phyloP scores from a whole-genome alignment of 768 basidiomycete species.

The Psilocybe tampanensis region DNA sequence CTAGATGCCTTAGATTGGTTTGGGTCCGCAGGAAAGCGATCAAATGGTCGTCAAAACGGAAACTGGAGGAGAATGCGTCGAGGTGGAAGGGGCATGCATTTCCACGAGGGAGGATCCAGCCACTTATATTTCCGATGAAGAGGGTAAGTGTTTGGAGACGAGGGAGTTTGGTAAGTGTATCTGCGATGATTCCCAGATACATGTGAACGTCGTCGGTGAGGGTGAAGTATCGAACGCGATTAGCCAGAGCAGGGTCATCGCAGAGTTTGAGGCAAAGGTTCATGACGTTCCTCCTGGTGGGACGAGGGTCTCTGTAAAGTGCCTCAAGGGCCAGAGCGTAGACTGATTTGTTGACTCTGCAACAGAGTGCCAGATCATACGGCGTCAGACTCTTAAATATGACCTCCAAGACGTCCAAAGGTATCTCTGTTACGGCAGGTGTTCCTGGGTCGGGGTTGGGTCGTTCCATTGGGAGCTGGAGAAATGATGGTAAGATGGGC shows the following conservation, averaged over 20 bases:
- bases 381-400: conserved; percentile 18
- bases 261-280: conserved; percentile 23
- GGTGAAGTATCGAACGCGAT: conserved; percentile 21
- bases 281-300: conserved; percentile 19
- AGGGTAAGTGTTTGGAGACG: conserved; percentile 25
- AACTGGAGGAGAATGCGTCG: conserved; percentile 19
- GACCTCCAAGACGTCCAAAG: conserved; percentile 24
- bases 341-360: conserved; percentile 22
- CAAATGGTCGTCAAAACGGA: conserved; percentile 17
- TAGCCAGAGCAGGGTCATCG: conserved; percentile 21
- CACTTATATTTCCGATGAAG: conserved; percentile 18
- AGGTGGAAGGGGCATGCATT: conserved; percentile 22
- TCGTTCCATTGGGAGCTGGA: conserved; percentile 4
- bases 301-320: conserved; percentile 24
- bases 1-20: conserved; percentile 13
- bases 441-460: neutral
- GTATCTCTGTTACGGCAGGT: conserved; percentile 12
- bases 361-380: conserved; percentile 20
- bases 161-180: conserved; percentile 20
- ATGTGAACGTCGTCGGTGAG: conserved; percentile 21
- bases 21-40: conserved; percentile 21
- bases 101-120: conserved; percentile 25
- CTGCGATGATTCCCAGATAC: conserved; percentile 24
- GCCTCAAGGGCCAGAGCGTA: conserved; percentile 21
- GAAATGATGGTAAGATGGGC: neutral